These are phyloP conservation scores for Calophaca sinica DNA, from an alignment of 306 rosid species.

Conservation along the genomic window DNA sequence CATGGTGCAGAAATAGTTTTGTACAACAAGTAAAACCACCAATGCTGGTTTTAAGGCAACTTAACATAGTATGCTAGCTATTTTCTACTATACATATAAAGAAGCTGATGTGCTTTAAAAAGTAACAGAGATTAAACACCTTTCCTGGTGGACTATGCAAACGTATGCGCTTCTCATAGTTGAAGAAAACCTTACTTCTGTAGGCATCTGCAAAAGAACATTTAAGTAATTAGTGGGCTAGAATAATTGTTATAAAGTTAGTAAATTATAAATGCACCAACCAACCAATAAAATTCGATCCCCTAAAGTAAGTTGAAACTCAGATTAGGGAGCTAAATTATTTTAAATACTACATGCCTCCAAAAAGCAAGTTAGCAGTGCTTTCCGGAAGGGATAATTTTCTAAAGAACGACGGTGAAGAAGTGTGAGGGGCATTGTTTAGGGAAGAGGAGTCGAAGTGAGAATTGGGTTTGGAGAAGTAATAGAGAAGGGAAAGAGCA, in stretches of 20 bases:
- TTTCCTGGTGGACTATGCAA: slow-evolving; percentile 86
- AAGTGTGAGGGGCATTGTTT: background rate
- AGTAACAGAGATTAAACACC: slow-evolving; percentile 50
- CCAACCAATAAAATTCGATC: too few relatives aligned
- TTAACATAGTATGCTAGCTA: too few relatives aligned
- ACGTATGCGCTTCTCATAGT: slow-evolving; percentile 89
- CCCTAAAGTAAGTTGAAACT: too few relatives aligned
- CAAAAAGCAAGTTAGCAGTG: slow-evolving; percentile 49
- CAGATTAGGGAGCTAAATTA: background rate
- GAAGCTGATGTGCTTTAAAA: too few relatives aligned
- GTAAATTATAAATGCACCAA: too few relatives aligned
- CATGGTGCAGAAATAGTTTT: too few relatives aligned
- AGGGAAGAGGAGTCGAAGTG: background rate
- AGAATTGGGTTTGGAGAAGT: slow-evolving; percentile 47
- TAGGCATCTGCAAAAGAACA: slow-evolving; percentile 63
- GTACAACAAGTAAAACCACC: too few relatives aligned
- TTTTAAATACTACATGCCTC: slow-evolving; percentile 53
- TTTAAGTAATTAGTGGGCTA: background rate
- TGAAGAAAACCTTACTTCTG: slow-evolving; percentile 87
- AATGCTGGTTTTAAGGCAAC: too few relatives aligned
- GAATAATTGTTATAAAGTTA: background rate
- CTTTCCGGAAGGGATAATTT: slow-evolving; percentile 65
- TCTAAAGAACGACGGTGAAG: background rate
- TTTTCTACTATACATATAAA: too few relatives aligned
- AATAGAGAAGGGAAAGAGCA: slow-evolving; percentile 56